Base-by-base conservation (phyloP, 2,329 filamentous ascomycete species). In the Westerdykella sp. region DNA sequence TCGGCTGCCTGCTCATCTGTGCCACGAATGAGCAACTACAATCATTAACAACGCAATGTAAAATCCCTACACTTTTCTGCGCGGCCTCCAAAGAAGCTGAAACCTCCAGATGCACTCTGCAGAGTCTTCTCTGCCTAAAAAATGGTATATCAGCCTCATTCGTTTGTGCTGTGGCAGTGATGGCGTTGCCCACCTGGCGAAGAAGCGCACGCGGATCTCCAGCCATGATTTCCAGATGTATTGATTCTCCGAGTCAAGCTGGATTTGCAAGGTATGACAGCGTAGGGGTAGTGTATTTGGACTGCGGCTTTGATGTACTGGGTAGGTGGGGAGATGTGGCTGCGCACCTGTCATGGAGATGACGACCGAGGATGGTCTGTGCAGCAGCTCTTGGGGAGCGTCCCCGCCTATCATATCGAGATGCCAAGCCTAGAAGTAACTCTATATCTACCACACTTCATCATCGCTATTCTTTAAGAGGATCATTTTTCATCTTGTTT, bases 61-160 rank as follows among this genome's bases (percentile, higher is more conserved):
- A 35, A 35, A 6, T 18, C 14, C 51, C 16, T 59, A 66, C 63
- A 90, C 69, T 96, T 97, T 51, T 95, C 89, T 59, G 86, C 79
- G 45, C 83, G 79, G 37, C 87, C 87, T 35, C 89, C 87, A 58
- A 98, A 96, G 70, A 95, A 82, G 66, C 83, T 87, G 72, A 95
- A 96, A 57, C 90, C 90, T 22, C 85, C 75, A 15, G 80, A 75
- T 34, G 91, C 90, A 54, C 84, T 75, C 57, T 82, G 72, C 21
- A 86, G 78, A 41, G 82, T 77, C 74, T 93, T 95, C 63, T 96
- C 87, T 72, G 93, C 93, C 90, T 96, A 65, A 54, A 54, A 48
- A 40, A 45, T 40, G 45, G 41, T 44, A 49, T 55, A 46, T 56
- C 43, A 48, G 56, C 53, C 53, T 60, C 53, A 51, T 52, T 55